Conservation (phyloP, 148 eudicot species). For the Spergularia marina region DNA sequence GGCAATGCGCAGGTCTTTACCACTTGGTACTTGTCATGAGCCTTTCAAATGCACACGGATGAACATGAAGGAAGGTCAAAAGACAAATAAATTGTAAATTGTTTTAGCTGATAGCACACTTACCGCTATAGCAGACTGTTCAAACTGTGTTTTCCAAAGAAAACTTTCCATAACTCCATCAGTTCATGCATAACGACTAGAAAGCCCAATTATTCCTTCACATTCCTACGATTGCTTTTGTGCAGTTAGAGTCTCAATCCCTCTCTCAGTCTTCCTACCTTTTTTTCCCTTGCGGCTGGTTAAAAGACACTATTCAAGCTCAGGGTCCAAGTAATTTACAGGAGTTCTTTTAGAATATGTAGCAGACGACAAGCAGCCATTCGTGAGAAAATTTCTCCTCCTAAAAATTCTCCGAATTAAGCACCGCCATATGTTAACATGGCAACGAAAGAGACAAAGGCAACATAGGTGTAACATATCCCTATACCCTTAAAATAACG, state of each 20-base stretch:
- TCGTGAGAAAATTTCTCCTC: not conserved
- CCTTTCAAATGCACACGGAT: not conserved
- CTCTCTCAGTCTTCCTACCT: not conserved
- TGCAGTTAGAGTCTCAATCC: not conserved
- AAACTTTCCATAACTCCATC: not conserved
- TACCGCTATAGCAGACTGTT: not conserved
- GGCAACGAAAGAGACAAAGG: not conserved
- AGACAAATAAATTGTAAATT: not conserved
- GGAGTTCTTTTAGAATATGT: not conserved
- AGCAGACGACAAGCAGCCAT: not conserved
- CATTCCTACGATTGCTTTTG: not conserved
- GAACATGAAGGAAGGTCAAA: not conserved
- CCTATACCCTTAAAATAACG: not conserved
- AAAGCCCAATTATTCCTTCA: too few relatives aligned
- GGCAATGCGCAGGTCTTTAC: too few relatives aligned
- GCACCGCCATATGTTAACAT: not conserved
- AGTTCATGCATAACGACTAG: too few relatives aligned
- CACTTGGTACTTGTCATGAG: not conserved
- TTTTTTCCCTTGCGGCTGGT: not conserved
- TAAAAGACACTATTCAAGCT: not conserved
- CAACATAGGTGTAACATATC: not conserved
- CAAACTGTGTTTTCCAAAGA: not conserved
- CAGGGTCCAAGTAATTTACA: not conserved
- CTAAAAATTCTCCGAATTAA: not conserved
- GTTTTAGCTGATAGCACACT: not conserved